phyloP scores from a whole-genome alignment of 2,329 filamentous ascomycete genomes.

The Triangularia setosa region DNA sequence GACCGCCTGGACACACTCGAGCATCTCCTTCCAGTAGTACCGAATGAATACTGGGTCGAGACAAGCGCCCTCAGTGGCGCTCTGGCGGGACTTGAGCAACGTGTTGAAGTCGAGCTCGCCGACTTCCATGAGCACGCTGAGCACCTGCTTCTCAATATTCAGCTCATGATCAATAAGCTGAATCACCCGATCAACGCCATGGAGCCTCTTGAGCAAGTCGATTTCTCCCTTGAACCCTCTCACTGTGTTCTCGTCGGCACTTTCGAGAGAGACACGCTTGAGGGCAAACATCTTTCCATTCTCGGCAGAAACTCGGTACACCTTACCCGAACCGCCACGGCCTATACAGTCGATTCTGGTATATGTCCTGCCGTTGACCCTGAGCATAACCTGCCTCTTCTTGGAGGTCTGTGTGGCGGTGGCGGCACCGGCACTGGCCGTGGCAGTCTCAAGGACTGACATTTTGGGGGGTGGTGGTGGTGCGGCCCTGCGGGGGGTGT shows the following conservation, averaged over 20 bases:
- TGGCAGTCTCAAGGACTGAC: slow-evolving; percentile 90
- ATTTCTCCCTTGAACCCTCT: slow-evolving; percentile 93
- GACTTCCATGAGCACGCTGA: slow-evolving; percentile 94
- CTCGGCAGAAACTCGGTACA: slow-evolving; percentile 95
- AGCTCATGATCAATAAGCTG: slow-evolving; percentile 88
- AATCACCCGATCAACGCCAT: slow-evolving; percentile 84
- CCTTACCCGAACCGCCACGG: slow-evolving; percentile 86
- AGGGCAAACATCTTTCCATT: slow-evolving; percentile 94
- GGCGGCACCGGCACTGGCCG: slow-evolving; percentile 74
- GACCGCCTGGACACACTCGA: slow-evolving; percentile 87
- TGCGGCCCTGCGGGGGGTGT: slow-evolving; percentile 74
- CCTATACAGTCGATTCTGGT: slow-evolving; percentile 87
- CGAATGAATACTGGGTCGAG: slow-evolving; percentile 89
- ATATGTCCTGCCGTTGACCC: slow-evolving; percentile 87
- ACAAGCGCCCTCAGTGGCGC: slow-evolving; percentile 61
- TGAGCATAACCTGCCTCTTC: slow-evolving; percentile 78
- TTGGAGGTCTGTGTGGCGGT: slow-evolving; percentile 63
- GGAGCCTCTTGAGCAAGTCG: slow-evolving; percentile 77
- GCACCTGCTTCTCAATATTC: slow-evolving; percentile 83
- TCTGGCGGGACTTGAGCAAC: slow-evolving; percentile 70
- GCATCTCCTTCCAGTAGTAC: slow-evolving; percentile 99
- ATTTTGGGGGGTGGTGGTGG: slow-evolving; percentile 85
- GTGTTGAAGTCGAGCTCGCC: slow-evolving; percentile 91
- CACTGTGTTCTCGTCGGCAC: slow-evolving; percentile 79
- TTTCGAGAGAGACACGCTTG: slow-evolving; percentile 87